phyloP scores from a whole-genome alignment of 768 basidiomycete genomes.

The Candolleomyces aberdarensis region DNA sequence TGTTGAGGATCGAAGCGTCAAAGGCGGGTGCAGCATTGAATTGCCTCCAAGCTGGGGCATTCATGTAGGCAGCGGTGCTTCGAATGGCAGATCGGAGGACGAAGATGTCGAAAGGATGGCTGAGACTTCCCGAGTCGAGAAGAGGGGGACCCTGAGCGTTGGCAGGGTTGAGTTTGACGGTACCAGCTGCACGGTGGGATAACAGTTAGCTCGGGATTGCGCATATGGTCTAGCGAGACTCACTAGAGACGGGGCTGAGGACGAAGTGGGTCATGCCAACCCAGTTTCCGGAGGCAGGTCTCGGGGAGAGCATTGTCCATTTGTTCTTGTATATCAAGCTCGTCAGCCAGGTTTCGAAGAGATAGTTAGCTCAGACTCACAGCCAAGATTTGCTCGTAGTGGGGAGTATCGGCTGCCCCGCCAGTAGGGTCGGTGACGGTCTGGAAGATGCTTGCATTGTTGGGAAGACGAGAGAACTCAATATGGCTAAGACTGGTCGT shows the following conservation, averaged over 20 bases:
- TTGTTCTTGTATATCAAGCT: not conserved
- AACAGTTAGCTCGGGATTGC: not conserved
- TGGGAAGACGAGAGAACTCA: constrained; percentile 19
- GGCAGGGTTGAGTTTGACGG: constrained; percentile 4
- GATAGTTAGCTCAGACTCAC: constrained; percentile 16
- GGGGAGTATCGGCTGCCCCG: constrained; percentile 21
- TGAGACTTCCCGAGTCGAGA: constrained; percentile 20
- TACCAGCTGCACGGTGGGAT: constrained; percentile 1
- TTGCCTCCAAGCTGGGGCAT: constrained; percentile 17
- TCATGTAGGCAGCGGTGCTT: constrained; percentile 16
- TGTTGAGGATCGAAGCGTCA: constrained; percentile 18
- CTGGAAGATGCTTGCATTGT: constrained; percentile 14
- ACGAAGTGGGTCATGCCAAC: constrained; percentile 1
- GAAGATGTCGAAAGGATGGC: constrained; percentile 18
- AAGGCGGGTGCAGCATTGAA: constrained; percentile 18
- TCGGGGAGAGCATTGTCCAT: not conserved
- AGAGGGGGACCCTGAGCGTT: constrained; percentile 19
- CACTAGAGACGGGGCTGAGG: not conserved
- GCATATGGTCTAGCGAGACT: not conserved
- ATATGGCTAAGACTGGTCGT: constrained; percentile 16
- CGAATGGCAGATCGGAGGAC: constrained; percentile 19
- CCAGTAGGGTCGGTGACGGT: constrained; percentile 28
- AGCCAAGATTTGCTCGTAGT: constrained; percentile 31
- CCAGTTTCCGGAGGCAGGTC: not conserved
- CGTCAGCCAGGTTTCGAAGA: not conserved